Conservation (phyloP, 192 early-diverging fungal genomes). For the Gigaspora rosea region DNA sequence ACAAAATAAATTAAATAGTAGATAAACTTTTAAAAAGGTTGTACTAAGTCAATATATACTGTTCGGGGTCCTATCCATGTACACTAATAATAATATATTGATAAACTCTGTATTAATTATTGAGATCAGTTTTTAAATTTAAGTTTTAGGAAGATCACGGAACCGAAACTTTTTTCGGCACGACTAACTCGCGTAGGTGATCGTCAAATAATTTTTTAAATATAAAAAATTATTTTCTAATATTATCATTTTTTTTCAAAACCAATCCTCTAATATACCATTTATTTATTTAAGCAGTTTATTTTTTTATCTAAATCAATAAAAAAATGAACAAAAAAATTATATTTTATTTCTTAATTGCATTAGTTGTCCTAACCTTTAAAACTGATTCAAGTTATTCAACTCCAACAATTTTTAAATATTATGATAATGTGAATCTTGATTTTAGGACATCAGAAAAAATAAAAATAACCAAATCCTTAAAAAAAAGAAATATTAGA, state of each 20-base stretch:
- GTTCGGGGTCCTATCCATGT: too few relatives aligned
- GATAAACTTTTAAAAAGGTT: too few relatives aligned
- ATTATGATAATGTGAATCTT: not conserved
- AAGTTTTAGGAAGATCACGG: too few relatives aligned
- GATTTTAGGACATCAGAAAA: constrained; percentile 9
- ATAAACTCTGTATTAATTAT: too few relatives aligned
- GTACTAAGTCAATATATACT: too few relatives aligned
- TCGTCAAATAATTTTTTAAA: constrained; percentile 12
- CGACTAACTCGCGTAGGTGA: not conserved
- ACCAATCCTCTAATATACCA: constrained; percentile 3
- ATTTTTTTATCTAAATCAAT: not conserved
- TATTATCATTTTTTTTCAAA: not conserved
- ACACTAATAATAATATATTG: too few relatives aligned
- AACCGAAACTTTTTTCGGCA: too few relatives aligned
- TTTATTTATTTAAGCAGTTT: not conserved
- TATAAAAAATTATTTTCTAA: constrained; percentile 4
- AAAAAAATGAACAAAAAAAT: constrained; percentile 8
- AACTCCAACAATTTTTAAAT: constrained; percentile 5
- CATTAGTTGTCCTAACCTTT: constrained; percentile 1
- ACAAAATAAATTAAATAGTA: too few relatives aligned
- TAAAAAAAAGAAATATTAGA: not conserved
- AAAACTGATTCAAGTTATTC: constrained; percentile 14
- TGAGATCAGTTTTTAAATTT: too few relatives aligned
- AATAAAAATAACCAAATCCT: not conserved
- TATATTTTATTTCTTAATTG: constrained; percentile 10